phyloP scores from a whole-genome alignment of 2,329 filamentous ascomycete species.

The Fusarium anthophilum region DNA sequence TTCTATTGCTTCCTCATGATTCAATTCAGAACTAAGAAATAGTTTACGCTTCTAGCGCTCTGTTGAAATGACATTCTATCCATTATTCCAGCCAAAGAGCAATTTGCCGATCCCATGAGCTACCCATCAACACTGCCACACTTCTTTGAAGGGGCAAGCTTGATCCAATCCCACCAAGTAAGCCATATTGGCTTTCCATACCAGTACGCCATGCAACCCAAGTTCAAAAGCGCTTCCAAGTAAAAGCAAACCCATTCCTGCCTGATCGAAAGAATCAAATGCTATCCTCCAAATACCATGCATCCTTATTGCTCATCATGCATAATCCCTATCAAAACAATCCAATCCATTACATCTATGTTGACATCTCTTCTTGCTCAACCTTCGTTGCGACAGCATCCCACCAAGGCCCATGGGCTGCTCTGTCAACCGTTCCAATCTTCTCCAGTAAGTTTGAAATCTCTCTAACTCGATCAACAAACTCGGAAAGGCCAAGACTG shows the following conservation, averaged over 20 bases:
- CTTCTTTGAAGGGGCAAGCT: conserved; percentile 2
- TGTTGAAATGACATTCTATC: conserved; percentile 20
- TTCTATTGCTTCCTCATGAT: not conserved
- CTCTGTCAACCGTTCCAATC: conserved; percentile 73
- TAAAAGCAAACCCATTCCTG: conserved; percentile 12
- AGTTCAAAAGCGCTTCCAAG: conserved; percentile 28
- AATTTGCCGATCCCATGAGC: conserved; percentile 1
- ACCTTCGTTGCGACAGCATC: conserved; percentile 70
- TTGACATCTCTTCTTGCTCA: conserved; percentile 52
- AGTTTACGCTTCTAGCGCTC: not conserved
- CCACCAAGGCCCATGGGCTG: conserved; percentile 76
- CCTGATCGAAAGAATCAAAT: conserved; percentile 11
- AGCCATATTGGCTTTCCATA: conserved; percentile 23
- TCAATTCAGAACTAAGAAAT: not conserved
- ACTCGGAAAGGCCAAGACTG: conserved; percentile 76
- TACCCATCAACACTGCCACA: conserved; percentile 8
- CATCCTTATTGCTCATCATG: conserved; percentile 34
- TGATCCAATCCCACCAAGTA: conserved; percentile 3
- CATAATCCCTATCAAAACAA: conserved; percentile 11
- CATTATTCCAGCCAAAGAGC: conserved; percentile 13
- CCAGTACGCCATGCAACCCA: conserved; percentile 33
- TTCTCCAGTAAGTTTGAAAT: conserved; percentile 75
- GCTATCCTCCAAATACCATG: conserved; percentile 28
- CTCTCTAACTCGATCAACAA: conserved; percentile 73
- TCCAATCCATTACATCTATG: conserved; percentile 17